Evolutionary conservation across 331 rosid species (phyloP), one percentile per base, ranked within the genome.

Genomic region (Malus hybrid): DNA sequence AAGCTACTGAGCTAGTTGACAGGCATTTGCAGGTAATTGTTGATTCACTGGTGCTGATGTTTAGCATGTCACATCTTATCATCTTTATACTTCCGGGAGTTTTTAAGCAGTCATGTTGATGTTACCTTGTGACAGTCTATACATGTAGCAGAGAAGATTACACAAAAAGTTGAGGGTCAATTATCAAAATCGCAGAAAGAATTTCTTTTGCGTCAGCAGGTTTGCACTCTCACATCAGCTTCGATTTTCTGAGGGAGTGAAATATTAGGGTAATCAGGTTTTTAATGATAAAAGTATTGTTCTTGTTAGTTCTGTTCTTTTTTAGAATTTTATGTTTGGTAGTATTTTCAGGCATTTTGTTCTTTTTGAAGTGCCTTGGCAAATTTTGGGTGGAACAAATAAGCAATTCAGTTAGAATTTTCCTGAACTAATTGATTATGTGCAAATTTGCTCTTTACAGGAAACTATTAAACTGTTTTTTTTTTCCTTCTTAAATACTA

Each of bases 201-300:
- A 82, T 94, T 87, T 81, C 99, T 94, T 83, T 88, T 94, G 82
- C 95, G 99, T 68, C 99, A 92, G 80, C 99, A 90, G 99, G 99
- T 94, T 80, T 74, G 84, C 76, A 50, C 79, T 81, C 75, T 83
- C 28, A 46, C 71, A 66, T 60, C 52, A 58, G 75, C 56, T 66
- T n/a, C 7, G 71, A 48, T n/a, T 78, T 74, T 30, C 18, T 19
- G n/a, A n/a, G 48, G 16, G 66, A 63, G 26, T 60, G 34, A 13
- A 66, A 66, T 26, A 42, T 18, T 28, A 28, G 29, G 29, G 29
- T 28, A 28, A 28, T 28, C 29, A 28, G 29, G 29, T 28, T 28
- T 28, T 60, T 5, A 60, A 14, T 60, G 65, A 26, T 60, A 60
- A 60, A 11, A 57, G 63, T 57, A 57, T 9, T 57, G 63, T 57